These are phyloP conservation scores for Acrodontium crateriforme DNA, from an alignment of 2,329 filamentous ascomycete species.

Conservation along the genomic window DNA sequence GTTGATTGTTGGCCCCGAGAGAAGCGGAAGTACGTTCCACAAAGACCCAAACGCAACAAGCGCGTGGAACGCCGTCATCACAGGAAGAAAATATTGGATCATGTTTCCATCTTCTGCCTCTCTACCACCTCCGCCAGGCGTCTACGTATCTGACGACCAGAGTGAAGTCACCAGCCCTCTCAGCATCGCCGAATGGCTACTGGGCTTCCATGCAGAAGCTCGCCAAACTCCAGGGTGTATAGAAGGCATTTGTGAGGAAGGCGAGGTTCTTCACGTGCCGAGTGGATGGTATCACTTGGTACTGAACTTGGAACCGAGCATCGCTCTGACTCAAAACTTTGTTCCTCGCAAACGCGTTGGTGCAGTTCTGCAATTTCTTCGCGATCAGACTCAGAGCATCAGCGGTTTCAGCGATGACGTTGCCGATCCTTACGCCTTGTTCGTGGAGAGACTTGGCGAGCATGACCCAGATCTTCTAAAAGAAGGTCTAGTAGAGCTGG, in stretches of 20 bases:
- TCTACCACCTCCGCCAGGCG: conserved; percentile 62
- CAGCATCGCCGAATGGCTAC: conserved; percentile 91
- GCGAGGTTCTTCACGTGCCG: conserved; percentile 84
- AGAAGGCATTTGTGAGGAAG: conserved; percentile 71
- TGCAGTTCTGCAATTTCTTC: conserved; percentile 66
- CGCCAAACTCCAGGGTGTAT: conserved; percentile 60
- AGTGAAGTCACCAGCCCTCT: conserved; percentile 88
- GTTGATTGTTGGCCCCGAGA: conserved; percentile 78
- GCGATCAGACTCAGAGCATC: conserved; percentile 70
- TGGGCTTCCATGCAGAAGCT: conserved; percentile 78
- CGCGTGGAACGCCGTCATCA: conserved; percentile 89
- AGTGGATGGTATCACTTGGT: conserved; percentile 96
- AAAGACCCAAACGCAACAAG: conserved; percentile 61
- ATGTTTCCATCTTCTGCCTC: conserved; percentile 70
- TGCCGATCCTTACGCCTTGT: conserved; percentile 58
- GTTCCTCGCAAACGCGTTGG: conserved; percentile 62
- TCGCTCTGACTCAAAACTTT: conserved; percentile 93
- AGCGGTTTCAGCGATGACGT: conserved; percentile 69
- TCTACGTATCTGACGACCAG: conserved; percentile 77
- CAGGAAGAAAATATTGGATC: conserved; percentile 93
- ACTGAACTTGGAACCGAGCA: conserved; percentile 69
- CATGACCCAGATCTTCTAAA: conserved; percentile 54
- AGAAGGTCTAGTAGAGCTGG: conserved; percentile 49
- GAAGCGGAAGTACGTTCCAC: conserved; percentile 89
- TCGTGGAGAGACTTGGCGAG: conserved; percentile 52